Evolutionary conservation across 2,329 filamentous ascomycete species (phyloP).

Genomic region (Aspergillus viridinutans): DNA sequence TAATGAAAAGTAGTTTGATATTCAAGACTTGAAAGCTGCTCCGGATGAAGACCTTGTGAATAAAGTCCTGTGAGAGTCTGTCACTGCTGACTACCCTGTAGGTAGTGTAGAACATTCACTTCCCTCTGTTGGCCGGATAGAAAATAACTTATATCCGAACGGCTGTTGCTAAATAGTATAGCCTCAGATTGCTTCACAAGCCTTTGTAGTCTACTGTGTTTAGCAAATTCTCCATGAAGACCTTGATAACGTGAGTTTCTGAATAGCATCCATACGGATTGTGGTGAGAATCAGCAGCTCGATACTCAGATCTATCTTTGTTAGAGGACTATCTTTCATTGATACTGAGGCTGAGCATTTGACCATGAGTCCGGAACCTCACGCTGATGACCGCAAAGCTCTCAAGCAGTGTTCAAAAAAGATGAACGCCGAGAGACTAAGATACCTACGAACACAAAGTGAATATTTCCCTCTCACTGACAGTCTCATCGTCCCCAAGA

Average conservation of each 20-base stretch:
- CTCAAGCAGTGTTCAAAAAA: not conserved
- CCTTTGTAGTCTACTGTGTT: not conserved
- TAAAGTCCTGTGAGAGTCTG: not conserved
- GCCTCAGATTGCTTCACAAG: not conserved
- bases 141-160: not conserved
- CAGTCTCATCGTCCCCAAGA: not conserved
- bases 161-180: not conserved
- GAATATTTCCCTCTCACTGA: not conserved
- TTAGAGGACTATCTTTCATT: not conserved
- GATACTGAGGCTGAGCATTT: not conserved
- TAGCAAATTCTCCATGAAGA: not conserved
- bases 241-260: not conserved
- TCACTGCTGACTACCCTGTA: not conserved
- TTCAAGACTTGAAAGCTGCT: not conserved
- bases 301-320: not conserved
- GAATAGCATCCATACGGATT: not conserved
- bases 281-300: not conserved
- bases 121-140: not conserved
- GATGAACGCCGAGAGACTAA: not conserved
- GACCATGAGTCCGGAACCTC: not conserved
- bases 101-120: not conserved
- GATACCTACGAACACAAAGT: not conserved
- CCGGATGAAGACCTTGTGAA: not conserved
- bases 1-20: not conserved
- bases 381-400: not conserved